Conservation (phyloP, 805 yeast genomes). For the Nakazawaea ishiwadae region DNA sequence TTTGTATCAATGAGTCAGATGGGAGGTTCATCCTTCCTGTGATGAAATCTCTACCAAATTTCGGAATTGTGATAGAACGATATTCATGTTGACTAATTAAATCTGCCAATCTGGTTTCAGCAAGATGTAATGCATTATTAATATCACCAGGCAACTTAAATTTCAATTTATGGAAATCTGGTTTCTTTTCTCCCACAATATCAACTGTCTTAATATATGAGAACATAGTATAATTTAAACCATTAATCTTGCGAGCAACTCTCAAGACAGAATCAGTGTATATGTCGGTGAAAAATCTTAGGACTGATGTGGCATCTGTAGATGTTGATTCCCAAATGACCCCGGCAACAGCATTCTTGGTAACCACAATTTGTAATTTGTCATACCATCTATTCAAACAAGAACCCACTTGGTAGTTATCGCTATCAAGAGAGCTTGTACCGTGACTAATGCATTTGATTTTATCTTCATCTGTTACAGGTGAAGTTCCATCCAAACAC, state of each 20-base stretch:
- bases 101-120: conserved; percentile 56
- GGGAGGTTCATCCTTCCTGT: conserved; percentile 36
- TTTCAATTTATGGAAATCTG: conserved; percentile 21
- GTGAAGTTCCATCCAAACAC: conserved; percentile 44
- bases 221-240: conserved; percentile 50
- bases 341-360: conserved; percentile 54
- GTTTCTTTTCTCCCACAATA: conserved; percentile 32
- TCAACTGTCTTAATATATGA: conserved; percentile 33
- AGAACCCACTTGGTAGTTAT: conserved; percentile 49
- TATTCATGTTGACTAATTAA: conserved; percentile 55
- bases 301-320: conserved; percentile 55
- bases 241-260: conserved; percentile 54
- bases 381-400: conserved; percentile 60
- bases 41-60: conserved; percentile 29
- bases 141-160: conserved; percentile 43
- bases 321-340: conserved; percentile 55
- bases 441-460: conserved; percentile 50
- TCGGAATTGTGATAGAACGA: conserved; percentile 28
- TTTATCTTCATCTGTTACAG: conserved; percentile 42
- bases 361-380: conserved; percentile 48
- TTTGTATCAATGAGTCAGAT: conserved; percentile 47
- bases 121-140: conserved; percentile 43
- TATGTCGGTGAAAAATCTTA: conserved; percentile 52
- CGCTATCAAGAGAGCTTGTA: conserved; percentile 36
- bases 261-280: conserved; percentile 54